Conservation (phyloP, 1,284 basidiomycete genomes). For the Amylostereum areolatum region DNA sequence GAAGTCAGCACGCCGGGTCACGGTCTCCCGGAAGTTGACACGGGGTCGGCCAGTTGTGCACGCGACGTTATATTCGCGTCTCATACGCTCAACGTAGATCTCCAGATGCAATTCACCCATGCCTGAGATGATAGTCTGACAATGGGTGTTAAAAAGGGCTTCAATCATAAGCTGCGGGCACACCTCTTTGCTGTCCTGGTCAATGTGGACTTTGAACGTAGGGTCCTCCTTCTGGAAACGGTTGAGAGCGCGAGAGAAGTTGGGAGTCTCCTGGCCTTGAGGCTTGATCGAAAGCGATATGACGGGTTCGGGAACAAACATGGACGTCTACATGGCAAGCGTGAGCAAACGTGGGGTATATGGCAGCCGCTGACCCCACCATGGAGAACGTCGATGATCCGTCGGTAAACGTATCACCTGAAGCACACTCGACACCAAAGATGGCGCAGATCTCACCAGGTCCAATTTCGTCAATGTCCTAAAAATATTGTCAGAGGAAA, state of each 20-base stretch:
- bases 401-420: slow-evolving; percentile 97
- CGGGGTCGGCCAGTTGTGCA: slow-evolving; percentile 95
- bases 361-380: slow-evolving; percentile 40
- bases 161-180: slow-evolving; percentile 7
- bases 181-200: slow-evolving; percentile 90
- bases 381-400: slow-evolving; percentile 84
- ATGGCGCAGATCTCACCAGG: slow-evolving; percentile 99
- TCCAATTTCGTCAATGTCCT: slow-evolving; percentile 91
- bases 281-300: slow-evolving; percentile 95
- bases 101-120: slow-evolving; percentile 99
- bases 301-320: slow-evolving; percentile 99
- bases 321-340: slow-evolving; percentile 68
- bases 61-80: slow-evolving; percentile 93
- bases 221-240: slow-evolving; percentile 99
- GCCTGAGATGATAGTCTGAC: slow-evolving; percentile 96
- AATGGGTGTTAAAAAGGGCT: slow-evolving; percentile 6
- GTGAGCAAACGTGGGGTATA: background rate
- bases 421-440: slow-evolving; percentile 98
- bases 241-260: slow-evolving; percentile 95
- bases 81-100: slow-evolving; percentile 99
- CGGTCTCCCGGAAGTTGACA: slow-evolving; percentile 96
- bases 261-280: slow-evolving; percentile 87
- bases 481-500: background rate
- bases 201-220: slow-evolving; percentile 96
- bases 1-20: slow-evolving; percentile 80